Percentiles rank a stretch among this genome's conserved stretches.
phyloP scores from a whole-genome alignment of 2,329 filamentous ascomycete genomes.

The Aspergillus calidoustus region DNA sequence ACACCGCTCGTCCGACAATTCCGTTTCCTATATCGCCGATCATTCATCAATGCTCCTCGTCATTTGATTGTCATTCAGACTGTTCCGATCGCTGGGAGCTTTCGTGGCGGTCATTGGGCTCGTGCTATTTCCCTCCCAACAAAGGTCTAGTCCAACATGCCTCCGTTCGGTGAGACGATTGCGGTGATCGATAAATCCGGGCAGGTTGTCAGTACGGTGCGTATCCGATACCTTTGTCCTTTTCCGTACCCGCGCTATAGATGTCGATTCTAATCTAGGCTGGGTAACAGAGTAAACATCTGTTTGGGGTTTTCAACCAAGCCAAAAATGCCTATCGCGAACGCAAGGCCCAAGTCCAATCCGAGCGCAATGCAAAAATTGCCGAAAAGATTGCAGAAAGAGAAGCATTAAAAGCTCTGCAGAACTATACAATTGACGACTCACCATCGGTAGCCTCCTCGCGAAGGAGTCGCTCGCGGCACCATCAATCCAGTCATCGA shows the following conservation, averaged over 20 bases:
- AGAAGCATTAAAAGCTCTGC: conserved; percentile 63
- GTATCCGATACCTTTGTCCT: conserved; percentile 38
- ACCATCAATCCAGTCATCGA: conserved; percentile 37
- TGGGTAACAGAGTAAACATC: conserved; percentile 74
- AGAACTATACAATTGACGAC: conserved; percentile 56
- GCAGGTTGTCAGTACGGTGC: conserved; percentile 86
- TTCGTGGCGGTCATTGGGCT: not conserved
- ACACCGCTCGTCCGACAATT: conserved; percentile 29
- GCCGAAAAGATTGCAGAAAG: conserved; percentile 62
- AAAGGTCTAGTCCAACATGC: conserved; percentile 26
- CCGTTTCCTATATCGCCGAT: conserved; percentile 16
- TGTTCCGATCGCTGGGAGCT: conserved; percentile 5
- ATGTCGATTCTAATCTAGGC: conserved; percentile 19
- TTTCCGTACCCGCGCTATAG: not conserved
- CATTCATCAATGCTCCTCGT: conserved; percentile 15
- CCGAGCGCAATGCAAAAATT: conserved; percentile 65
- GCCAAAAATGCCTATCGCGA: conserved; percentile 86
- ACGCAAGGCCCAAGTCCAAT: conserved; percentile 80
- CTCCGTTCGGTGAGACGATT: conserved; percentile 68
- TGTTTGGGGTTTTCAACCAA: conserved; percentile 89
- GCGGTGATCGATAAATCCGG: conserved; percentile 90
- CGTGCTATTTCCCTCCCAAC: not conserved
- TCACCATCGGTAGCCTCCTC: conserved; percentile 49
- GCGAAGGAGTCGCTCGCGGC: conserved; percentile 44
- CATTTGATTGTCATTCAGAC: conserved; percentile 21